A percentile compares a stretch with the other conserved stretches of the same genome.
phyloP scores from a whole-genome alignment of 441 rosid genomes.

The Bruguiera hainesii region DNA sequence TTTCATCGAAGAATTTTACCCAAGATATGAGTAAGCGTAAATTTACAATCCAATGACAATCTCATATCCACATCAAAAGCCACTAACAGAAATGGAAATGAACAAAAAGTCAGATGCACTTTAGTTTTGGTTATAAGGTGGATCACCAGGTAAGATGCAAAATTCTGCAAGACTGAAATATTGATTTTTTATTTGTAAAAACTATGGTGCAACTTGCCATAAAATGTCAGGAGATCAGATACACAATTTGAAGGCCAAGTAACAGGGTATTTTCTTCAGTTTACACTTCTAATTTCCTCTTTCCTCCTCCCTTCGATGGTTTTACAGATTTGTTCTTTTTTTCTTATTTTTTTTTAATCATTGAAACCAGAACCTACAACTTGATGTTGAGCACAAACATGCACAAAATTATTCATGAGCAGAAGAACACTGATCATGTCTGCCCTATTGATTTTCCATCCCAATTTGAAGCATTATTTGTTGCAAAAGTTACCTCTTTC shows the following conservation, averaged over 20 bases:
- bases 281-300: neutral
- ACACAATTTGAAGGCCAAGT: neutral
- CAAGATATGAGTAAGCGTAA: neutral
- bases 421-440: no score
- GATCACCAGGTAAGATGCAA: no score
- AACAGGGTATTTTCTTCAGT: neutral
- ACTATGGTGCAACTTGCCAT: no score
- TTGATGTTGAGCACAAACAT: no score
- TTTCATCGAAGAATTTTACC: conserved; percentile 9
- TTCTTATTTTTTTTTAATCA: no score
- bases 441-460: no score
- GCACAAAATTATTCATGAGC: no score
- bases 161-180: no score
- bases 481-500: no score
- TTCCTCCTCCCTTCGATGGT: neutral
- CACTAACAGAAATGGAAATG: neutral
- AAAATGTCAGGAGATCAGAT: neutral
- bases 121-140: neutral
- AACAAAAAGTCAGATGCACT: neutral
- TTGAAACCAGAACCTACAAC: no score
- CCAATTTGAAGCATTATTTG: no score
- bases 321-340: neutral
- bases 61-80: neutral
- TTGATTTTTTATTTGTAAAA: no score
- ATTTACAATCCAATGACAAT: neutral